Evolutionary conservation across 2,329 filamentous ascomycete genomes (phyloP).

Genomic region (Colletotrichum sp.): DNA sequence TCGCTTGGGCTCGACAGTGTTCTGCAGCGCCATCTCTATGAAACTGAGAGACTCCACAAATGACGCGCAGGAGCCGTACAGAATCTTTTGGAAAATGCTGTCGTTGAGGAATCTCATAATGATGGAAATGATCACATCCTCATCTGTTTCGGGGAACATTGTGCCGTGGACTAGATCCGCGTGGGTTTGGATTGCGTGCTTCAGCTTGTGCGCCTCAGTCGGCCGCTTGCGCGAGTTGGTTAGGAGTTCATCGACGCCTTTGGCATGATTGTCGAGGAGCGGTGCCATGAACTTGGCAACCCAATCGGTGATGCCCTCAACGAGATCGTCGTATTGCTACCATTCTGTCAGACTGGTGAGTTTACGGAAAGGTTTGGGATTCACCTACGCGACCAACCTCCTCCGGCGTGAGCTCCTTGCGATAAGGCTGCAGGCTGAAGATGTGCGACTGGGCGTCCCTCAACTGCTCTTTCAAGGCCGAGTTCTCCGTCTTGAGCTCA

Average conservation of each 20-base stretch:
- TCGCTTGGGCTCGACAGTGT: constrained; percentile 39
- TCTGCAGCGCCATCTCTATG: constrained; percentile 39
- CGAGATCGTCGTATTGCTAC: constrained; percentile 40
- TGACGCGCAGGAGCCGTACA: constrained; percentile 30
- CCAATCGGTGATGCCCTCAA: constrained; percentile 39
- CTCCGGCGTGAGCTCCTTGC: constrained; percentile 38
- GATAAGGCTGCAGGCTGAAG: constrained; percentile 45
- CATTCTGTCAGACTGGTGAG: constrained; percentile 12
- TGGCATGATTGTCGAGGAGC: constrained; percentile 30
- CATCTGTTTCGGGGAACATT: constrained; percentile 40
- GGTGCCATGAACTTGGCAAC: constrained; percentile 37
- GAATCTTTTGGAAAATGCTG: constrained; percentile 36
- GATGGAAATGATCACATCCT: constrained; percentile 38
- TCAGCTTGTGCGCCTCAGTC: constrained; percentile 29
- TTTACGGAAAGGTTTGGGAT: neutral
- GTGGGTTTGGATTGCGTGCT: constrained; percentile 29
- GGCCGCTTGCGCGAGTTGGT: constrained; percentile 25
- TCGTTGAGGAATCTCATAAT: constrained; percentile 39
- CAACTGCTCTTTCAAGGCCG: constrained; percentile 31
- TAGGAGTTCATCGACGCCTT: constrained; percentile 27
- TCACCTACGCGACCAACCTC: constrained; percentile 38
- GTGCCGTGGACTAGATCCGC: constrained; percentile 35
- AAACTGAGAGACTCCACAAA: constrained; percentile 32
- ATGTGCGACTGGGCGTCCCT: constrained; percentile 42
- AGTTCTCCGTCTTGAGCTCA: constrained; percentile 31